phyloP scores from a whole-genome alignment of 2,329 filamentous ascomycete species.

The Xylaria sp. region DNA sequence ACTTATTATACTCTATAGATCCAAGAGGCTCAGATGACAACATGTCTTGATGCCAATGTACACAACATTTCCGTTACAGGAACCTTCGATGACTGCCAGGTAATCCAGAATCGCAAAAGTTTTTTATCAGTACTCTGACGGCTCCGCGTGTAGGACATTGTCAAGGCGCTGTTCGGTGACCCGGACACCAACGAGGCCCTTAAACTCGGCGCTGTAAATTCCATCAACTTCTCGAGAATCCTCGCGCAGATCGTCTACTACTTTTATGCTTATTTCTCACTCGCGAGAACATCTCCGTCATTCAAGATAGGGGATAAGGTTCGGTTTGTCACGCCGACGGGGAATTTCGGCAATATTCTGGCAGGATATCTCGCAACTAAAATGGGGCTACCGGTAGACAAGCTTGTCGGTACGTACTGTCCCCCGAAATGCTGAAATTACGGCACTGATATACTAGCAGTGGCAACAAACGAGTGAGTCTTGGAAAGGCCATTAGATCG shows the following conservation, averaged over 20 bases:
- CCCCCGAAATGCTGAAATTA: background rate
- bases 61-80: conserved; percentile 91
- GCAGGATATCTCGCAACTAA: conserved; percentile 91
- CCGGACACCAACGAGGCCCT: conserved; percentile 82
- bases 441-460: conserved; percentile 46
- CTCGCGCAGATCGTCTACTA: conserved; percentile 98
- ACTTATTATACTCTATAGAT: conserved; percentile 57
- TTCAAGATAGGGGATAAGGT: conserved; percentile 76
- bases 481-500: background rate
- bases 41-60: conserved; percentile 88
- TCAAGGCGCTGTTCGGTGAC: conserved; percentile 93
- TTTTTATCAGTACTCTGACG: background rate
- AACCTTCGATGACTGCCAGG: conserved; percentile 94
- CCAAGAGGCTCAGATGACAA: conserved; percentile 98
- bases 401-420: conserved; percentile 68
- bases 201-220: conserved; percentile 93
- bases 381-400: conserved; percentile 90
- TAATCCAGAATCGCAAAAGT: conserved; percentile 1
- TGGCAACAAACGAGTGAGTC: conserved; percentile 83
- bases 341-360: conserved; percentile 94
- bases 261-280: conserved; percentile 91
- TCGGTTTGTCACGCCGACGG: conserved; percentile 90
- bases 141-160: conserved; percentile 71
- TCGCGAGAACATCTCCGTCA: conserved; percentile 68
- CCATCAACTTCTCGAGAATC: conserved; percentile 96